These are phyloP conservation scores for Ascoidea tarda DNA, from an alignment of 805 yeast genomes.

Conservation along the genomic window DNA sequence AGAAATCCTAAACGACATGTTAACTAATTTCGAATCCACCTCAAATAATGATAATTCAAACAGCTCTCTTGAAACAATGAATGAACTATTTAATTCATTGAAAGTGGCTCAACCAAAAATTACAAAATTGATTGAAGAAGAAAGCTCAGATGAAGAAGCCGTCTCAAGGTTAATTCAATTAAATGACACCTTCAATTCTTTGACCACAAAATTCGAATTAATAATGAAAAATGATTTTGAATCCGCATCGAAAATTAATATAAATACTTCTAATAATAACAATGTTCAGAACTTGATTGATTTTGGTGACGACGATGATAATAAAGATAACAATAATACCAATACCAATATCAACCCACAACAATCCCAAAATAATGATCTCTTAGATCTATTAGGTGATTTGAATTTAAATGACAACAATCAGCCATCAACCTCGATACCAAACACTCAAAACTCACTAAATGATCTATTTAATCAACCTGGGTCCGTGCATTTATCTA, in stretches of 20 bases:
- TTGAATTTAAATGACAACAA: conserved; percentile 26
- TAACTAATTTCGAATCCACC: conserved; percentile 12
- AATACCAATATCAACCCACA: conserved; percentile 12
- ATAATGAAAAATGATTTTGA: conserved; percentile 49
- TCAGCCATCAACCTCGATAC: conserved; percentile 34
- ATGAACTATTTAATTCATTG: conserved; percentile 64
- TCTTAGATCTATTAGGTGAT: conserved; percentile 64
- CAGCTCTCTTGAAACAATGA: conserved; percentile 53
- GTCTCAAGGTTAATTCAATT: conserved; percentile 51
- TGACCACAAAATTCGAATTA: conserved; percentile 51
- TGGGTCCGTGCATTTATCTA: conserved; percentile 31
- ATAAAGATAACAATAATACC: conserved; percentile 12
- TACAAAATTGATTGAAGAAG: conserved; percentile 73
- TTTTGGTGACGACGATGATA: conserved; percentile 40
- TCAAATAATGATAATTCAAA: conserved; percentile 20
- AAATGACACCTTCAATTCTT: conserved; percentile 61
- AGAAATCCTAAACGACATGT: conserved; percentile 79
- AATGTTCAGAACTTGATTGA: conserved; percentile 52
- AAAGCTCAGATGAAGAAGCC: conserved; percentile 50
- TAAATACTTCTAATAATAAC: conserved; percentile 22
- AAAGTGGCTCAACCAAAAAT: conserved; percentile 81
- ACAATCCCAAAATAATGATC: conserved; percentile 23
- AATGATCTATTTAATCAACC: conserved; percentile 28
- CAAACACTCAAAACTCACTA: conserved; percentile 8
- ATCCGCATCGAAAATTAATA: conserved; percentile 35